Evolutionary conservation across 306 rosid species (phyloP), one percentile per base, ranked within the genome.

Genomic region (Malus sylvestris): DNA sequence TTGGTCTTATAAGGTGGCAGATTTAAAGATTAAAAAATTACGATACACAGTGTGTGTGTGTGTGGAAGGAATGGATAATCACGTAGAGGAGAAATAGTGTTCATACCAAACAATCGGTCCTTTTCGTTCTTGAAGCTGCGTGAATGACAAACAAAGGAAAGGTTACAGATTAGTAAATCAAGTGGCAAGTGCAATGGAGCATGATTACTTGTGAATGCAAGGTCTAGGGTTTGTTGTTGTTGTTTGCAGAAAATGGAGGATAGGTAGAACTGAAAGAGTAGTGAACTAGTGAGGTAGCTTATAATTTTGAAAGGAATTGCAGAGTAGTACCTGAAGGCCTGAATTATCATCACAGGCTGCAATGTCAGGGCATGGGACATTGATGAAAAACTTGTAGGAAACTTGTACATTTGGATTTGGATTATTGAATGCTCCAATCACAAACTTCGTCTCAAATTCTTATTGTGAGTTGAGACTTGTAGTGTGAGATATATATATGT

Each of bases 91-190:
- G 19, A 23, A 40, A 65, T 35, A 11, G 59, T 78, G 33, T 71
- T 52, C 78, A 63, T 87, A 91, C 93, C 90, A 46, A 69, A 35
- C 9, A 35, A 76, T 89, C 76, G 81, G 45, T 75, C 79, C 12
- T 22, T 78, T 77, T 68, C 77, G 49, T 67, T 75, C 75, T 62
- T 84, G 88, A 84, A 64, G 25, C 87, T 83, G 87, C 79, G 67
- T 35, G 83, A 86, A 67, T 69, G 71, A 75, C 29, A 74, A 74
- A 70, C 49, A 70, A 73, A 76, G 55, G 18, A 59, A 44, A 77
- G 68, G 12, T 60, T 18, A 79, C 53, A 63, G 22, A 35, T 72
- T 19, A 51, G 55, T 68, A 72, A 40, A 45, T 0, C 45, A 40
- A 76, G 70, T 40, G 33, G 10, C 44, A 40, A 76, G 70, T 40